These are phyloP conservation scores for Primulina eburnea DNA, from an alignment of 257 asterid species.

Conservation along the genomic window DNA sequence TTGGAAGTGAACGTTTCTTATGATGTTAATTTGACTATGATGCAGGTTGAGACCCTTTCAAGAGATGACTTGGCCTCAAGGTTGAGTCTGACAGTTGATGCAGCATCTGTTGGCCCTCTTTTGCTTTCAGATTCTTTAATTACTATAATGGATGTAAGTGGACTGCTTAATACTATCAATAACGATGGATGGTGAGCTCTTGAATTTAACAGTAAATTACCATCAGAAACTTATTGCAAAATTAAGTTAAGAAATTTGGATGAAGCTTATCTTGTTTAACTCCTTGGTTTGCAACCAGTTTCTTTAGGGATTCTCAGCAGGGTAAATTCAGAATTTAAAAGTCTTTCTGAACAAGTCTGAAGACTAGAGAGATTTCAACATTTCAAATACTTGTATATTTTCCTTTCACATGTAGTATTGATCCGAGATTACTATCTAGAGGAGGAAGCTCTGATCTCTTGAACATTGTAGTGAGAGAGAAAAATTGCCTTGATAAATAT, in stretches of 20 bases:
- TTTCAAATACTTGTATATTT: neutral
- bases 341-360: conserved; percentile 6
- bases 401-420: neutral
- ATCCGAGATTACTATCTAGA: neutral
- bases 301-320: neutral
- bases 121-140: conserved; percentile 76
- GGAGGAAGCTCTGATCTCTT: conserved; percentile 2
- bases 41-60: conserved; percentile 85
- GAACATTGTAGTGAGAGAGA: neutral
- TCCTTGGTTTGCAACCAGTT: neutral
- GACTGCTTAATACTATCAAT: conserved; percentile 2
- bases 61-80: conserved; percentile 94
- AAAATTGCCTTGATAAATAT: neutral
- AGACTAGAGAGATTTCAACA: neutral
- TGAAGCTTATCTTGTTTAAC: neutral
- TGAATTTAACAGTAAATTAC: neutral
- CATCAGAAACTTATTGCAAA: neutral
- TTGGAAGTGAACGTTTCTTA: conserved; percentile 15
- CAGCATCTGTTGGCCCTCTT: conserved; percentile 80
- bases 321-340: conserved; percentile 4
- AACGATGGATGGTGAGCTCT: neutral
- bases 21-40: conserved; percentile 21
- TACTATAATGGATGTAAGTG: conserved; percentile 93
- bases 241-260: neutral
- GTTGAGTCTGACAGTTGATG: conserved; percentile 73